Conservation (phyloP, 2,329 filamentous ascomycete genomes). For the Ramularia endophylla region DNA sequence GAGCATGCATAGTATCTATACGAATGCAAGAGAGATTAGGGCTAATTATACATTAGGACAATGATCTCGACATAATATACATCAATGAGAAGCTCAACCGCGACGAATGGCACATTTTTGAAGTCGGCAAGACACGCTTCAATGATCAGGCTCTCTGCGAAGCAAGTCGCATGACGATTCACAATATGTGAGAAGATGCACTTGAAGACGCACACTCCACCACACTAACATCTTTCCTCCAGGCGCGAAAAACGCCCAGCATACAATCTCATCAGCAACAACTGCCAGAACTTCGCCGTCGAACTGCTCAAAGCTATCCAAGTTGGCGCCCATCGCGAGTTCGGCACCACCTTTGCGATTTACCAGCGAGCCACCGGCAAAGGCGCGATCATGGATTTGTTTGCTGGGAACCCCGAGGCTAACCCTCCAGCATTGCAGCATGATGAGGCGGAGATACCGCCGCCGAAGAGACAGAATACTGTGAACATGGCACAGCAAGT, state of each 20-base stretch:
- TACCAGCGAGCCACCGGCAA: constrained; percentile 16
- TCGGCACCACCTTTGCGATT: constrained; percentile 14
- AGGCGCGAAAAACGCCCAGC: constrained; percentile 13
- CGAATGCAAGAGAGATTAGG: no score
- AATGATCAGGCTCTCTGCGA: constrained; percentile 15
- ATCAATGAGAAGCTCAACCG: constrained; percentile 21
- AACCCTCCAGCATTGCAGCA: constrained; percentile 7
- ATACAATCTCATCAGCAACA: constrained; percentile 19
- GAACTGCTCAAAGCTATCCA: constrained; percentile 15
- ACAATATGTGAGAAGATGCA: constrained; percentile 13
- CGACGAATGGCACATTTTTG: constrained; percentile 15
- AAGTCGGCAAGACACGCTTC: constrained; percentile 16
- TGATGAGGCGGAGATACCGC: constrained; percentile 8
- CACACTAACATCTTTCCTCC: background rate
- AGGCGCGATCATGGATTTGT: constrained; percentile 12
- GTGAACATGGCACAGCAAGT: constrained; percentile 12
- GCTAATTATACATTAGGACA: constrained; percentile 6
- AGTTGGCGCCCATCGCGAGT: constrained; percentile 12
- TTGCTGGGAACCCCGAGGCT: constrained; percentile 9
- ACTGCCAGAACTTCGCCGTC: constrained; percentile 17
- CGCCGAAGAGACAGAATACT: constrained; percentile 11
- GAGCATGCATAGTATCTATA: background rate
- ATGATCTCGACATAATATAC: constrained; percentile 16
- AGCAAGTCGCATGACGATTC: constrained; percentile 15
- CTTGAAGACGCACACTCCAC: background rate